Conservation (phyloP, 1,284 basidiomycete species). For the Paramarasmius palmivorus region DNA sequence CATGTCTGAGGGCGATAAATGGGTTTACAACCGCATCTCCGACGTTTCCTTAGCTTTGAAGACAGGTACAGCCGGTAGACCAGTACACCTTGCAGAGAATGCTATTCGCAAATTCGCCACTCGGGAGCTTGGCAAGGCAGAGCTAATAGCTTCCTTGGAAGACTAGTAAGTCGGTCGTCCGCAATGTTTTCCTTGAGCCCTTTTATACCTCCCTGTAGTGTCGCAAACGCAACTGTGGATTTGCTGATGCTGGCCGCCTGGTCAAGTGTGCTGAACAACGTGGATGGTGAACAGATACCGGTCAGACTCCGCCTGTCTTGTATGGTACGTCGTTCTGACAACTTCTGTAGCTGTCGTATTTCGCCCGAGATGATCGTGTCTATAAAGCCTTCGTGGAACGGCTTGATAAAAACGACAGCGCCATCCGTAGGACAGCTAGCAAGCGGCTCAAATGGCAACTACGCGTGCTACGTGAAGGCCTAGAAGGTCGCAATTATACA, state of each 20-base stretch:
- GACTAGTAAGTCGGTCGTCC: conserved; percentile 72
- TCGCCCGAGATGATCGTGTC: conserved; percentile 79
- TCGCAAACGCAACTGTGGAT: conserved; percentile 80
- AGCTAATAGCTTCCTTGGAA: conserved; percentile 74
- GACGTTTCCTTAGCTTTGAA: conserved; percentile 62
- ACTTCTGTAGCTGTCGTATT: conserved; percentile 69
- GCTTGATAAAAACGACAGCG: conserved; percentile 50
- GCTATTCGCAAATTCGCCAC: conserved; percentile 78
- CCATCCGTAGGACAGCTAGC: conserved; percentile 48
- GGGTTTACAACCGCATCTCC: conserved; percentile 64
- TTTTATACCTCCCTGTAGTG: conserved; percentile 36
- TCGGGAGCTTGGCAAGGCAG: conserved; percentile 72
- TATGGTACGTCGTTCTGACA: not conserved
- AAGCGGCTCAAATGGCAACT: conserved; percentile 74
- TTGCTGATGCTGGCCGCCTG: conserved; percentile 74
- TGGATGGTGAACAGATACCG: conserved; percentile 60
- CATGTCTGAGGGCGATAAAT: conserved; percentile 85
- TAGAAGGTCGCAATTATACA: conserved; percentile 65
- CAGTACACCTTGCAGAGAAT: conserved; percentile 64
- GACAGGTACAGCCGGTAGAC: conserved; percentile 61
- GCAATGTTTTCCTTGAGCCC: conserved; percentile 1
- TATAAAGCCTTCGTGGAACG: conserved; percentile 70
- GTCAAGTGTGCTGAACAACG: conserved; percentile 53
- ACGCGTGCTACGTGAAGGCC: conserved; percentile 53
- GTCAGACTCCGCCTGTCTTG: too few relatives aligned